phyloP scores from a whole-genome alignment of 208 protist genomes.

The Crithidia brevicula region DNA sequence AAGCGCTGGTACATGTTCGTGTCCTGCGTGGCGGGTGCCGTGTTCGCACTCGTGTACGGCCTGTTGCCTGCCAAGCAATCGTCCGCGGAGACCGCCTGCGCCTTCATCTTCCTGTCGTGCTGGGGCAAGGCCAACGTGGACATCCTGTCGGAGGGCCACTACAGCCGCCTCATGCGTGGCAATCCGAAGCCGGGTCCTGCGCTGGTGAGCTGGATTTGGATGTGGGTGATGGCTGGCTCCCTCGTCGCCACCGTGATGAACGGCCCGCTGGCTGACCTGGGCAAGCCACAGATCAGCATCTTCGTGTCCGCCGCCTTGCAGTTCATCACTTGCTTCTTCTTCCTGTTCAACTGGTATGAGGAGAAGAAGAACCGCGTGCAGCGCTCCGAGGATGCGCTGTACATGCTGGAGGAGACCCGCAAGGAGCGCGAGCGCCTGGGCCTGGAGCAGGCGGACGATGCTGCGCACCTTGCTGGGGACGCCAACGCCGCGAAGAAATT shows the following conservation, averaged over 20 bases:
- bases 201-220: conserved; percentile 75
- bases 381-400: conserved; percentile 45
- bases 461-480: neutral
- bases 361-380: conserved; percentile 66
- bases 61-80: conserved; percentile 41
- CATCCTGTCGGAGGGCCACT: conserved; percentile 77
- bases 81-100: conserved; percentile 39
- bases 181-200: conserved; percentile 44
- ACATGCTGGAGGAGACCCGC: conserved; percentile 33
- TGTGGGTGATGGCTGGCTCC: conserved; percentile 51
- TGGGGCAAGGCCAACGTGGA: conserved; percentile 74
- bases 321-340: conserved; percentile 55
- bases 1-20: conserved; percentile 77
- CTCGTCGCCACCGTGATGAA: conserved; percentile 45
- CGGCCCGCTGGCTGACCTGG: conserved; percentile 63
- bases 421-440: conserved; percentile 36
- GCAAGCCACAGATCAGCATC: conserved; percentile 45
- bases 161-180: conserved; percentile 68
- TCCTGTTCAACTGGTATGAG: conserved; percentile 69
- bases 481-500: neutral
- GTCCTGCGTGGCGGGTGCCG: conserved; percentile 53
- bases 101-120: conserved; percentile 56
- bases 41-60: conserved; percentile 51
- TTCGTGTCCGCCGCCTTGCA: conserved; percentile 62
- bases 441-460: neutral